Percentiles rank a stretch among this genome's conserved stretches.
phyloP scores from a whole-genome alignment of 805 yeast genomes.

The Yamadazyma insecticola region DNA sequence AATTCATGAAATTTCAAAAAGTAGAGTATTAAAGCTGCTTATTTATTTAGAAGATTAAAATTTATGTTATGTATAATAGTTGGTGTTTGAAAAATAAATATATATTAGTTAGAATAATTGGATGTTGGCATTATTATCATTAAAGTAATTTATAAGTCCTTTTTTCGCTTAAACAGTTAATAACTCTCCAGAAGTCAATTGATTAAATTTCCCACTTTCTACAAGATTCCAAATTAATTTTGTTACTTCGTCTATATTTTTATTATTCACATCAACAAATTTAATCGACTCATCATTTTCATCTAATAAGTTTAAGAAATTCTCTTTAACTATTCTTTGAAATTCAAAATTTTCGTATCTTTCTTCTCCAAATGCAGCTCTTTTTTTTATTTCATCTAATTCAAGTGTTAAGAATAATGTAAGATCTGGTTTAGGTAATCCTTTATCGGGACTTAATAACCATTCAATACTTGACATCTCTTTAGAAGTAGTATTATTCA shows the following conservation, averaged over 20 bases:
- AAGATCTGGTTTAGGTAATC: constrained; percentile 82
- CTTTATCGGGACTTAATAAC: constrained; percentile 79
- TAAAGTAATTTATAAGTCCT: too few species aligned
- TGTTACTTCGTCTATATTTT: constrained; percentile 53
- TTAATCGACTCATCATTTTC: constrained; percentile 25
- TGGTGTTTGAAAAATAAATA: too few species aligned
- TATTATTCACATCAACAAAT: constrained; percentile 56
- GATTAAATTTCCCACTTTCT: constrained; percentile 3
- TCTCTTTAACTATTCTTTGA: constrained; percentile 63
- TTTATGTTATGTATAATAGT: too few species aligned
- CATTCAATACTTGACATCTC: constrained; percentile 51
- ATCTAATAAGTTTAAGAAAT: constrained; percentile 49
- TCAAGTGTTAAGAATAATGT: constrained; percentile 70
- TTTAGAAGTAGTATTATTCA: constrained; percentile 4
- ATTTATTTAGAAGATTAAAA: constrained; percentile 65
- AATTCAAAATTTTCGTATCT: constrained; percentile 75
- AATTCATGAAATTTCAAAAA: constrained; percentile 77
- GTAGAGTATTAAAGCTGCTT: constrained; percentile 59
- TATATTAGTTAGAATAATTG: too few species aligned
- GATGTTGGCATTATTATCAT: too few species aligned
- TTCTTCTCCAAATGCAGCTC: constrained; percentile 93
- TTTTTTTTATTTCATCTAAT: constrained; percentile 34
- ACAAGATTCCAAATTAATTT: constrained; percentile 38
- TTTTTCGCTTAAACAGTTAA: too few species aligned
- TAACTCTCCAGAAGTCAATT: constrained; percentile 6